Percentiles rank a stretch among this genome's conserved stretches.
Conservation (phyloP, 345 rosid species). For the Eucalyptus curtisii region DNA sequence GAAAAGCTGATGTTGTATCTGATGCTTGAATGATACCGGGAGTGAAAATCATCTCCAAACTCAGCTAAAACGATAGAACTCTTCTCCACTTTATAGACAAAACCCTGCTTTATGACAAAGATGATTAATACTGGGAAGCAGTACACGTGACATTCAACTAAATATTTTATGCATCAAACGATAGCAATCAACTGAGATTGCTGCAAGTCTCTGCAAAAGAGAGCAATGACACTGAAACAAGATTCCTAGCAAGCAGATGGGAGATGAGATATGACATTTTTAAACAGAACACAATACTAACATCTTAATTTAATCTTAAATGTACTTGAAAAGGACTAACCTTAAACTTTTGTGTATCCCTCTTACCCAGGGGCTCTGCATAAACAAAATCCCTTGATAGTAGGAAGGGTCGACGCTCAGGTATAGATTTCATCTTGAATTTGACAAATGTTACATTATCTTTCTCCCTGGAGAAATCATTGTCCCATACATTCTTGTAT, state of each 20-base stretch:
- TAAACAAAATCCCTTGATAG: not conserved
- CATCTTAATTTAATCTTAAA: not conserved
- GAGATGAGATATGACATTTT: not conserved
- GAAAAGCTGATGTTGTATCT: conserved; percentile 29
- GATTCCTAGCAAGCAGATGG: not conserved
- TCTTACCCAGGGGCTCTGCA: not conserved
- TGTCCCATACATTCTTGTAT: not conserved
- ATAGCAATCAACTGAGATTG: not conserved
- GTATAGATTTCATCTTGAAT: not conserved
- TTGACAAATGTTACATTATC: not conserved
- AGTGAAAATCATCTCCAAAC: conserved; percentile 15
- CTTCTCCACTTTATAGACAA: conserved; percentile 5
- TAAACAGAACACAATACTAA: not conserved
- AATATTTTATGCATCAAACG: not conserved
- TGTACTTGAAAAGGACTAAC: not conserved
- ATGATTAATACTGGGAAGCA: not conserved
- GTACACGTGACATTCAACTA: not conserved
- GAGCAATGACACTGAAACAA: not conserved
- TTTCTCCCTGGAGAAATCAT: not conserved
- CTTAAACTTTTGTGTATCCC: not conserved
- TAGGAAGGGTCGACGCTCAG: not conserved
- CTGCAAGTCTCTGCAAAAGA: not conserved
- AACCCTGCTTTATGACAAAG: not conserved
- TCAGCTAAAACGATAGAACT: conserved; percentile 9
- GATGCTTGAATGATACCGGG: conserved; percentile 1